phyloP scores from a whole-genome alignment of 192 early-diverging fungal species.

The Backusella luteola region DNA sequence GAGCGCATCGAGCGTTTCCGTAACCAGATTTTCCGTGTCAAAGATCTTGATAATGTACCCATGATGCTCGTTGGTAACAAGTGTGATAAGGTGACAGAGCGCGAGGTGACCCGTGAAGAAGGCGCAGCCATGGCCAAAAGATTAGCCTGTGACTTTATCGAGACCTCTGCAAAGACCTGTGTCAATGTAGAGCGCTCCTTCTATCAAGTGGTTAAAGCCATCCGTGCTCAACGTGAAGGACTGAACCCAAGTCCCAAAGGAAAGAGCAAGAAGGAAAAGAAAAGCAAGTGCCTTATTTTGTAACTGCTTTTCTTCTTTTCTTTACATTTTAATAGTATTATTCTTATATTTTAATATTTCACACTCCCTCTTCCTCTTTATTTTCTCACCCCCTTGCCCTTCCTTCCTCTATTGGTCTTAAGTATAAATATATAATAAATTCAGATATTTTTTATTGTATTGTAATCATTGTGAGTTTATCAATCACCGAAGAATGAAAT shows the following conservation, averaged over 20 bases:
- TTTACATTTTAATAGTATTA: neutral
- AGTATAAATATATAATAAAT: neutral
- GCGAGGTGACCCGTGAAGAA: slow-evolving; percentile 81
- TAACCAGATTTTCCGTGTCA: slow-evolving; percentile 83
- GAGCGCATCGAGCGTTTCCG: slow-evolving; percentile 80
- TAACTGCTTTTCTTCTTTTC: neutral
- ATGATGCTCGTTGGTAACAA: slow-evolving; percentile 91
- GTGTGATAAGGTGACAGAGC: slow-evolving; percentile 78
- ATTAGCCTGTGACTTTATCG: slow-evolving; percentile 79
- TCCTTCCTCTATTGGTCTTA: neutral
- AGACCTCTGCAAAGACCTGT: slow-evolving; percentile 83
- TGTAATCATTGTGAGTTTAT: too few relatives aligned
- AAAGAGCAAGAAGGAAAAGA: slow-evolving; percentile 15
- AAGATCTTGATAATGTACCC: slow-evolving; percentile 82
- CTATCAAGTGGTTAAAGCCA: slow-evolving; percentile 73
- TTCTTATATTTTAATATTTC: neutral
- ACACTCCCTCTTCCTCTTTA: neutral
- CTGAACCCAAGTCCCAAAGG: slow-evolving; percentile 6
- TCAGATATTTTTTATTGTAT: too few relatives aligned
- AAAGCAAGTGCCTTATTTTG: slow-evolving; percentile 6
- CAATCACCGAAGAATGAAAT: too few relatives aligned
- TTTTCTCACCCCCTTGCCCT: neutral
- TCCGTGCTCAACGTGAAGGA: slow-evolving; percentile 60
- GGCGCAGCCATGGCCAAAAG: slow-evolving; percentile 70
- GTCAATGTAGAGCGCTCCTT: slow-evolving; percentile 87